These are phyloP conservation scores for Ustilago bromivora DNA, from an alignment of 1,284 basidiomycete species.

Conservation along the genomic window DNA sequence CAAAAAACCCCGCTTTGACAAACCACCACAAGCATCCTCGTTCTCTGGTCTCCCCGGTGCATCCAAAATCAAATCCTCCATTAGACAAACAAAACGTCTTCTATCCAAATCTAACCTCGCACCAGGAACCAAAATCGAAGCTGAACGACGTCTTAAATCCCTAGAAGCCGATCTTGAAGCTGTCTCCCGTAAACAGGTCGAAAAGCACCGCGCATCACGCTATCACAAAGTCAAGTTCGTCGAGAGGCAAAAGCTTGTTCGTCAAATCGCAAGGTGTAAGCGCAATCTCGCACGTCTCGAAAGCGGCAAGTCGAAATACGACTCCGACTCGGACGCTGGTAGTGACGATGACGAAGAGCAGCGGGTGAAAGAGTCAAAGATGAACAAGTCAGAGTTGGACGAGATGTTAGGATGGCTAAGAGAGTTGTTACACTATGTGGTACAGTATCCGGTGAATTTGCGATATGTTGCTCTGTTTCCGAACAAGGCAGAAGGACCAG, in stretches of 20 bases:
- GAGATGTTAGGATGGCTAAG: conserved; percentile 22
- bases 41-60: conserved; percentile 34
- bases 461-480: conserved; percentile 57
- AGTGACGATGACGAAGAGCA: conserved; percentile 23
- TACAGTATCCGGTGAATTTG: conserved; percentile 43
- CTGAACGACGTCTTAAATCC: conserved; percentile 52
- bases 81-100: conserved; percentile 58
- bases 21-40: conserved; percentile 5
- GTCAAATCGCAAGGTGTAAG: conserved; percentile 36
- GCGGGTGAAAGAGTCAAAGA: conserved; percentile 29
- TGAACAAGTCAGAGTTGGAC: conserved; percentile 24
- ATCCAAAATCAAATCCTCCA: conserved; percentile 54
- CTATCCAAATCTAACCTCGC: conserved; percentile 54
- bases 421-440: conserved; percentile 45
- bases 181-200: conserved; percentile 32
- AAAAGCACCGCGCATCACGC: conserved; percentile 36
- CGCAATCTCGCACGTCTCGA: conserved; percentile 21
- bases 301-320: conserved; percentile 7
- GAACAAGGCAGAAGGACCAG: conserved; percentile 19
- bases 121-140: conserved; percentile 56
- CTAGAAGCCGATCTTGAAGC: conserved; percentile 50
- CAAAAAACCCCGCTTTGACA: conserved; percentile 38
- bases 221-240: conserved; percentile 61
- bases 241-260: conserved; percentile 45
- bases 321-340: conserved; percentile 28